Percentiles rank a stretch among this genome's conserved stretches.
phyloP scores from a whole-genome alignment of 2,329 filamentous ascomycete species.

The Beauveria sp. region DNA sequence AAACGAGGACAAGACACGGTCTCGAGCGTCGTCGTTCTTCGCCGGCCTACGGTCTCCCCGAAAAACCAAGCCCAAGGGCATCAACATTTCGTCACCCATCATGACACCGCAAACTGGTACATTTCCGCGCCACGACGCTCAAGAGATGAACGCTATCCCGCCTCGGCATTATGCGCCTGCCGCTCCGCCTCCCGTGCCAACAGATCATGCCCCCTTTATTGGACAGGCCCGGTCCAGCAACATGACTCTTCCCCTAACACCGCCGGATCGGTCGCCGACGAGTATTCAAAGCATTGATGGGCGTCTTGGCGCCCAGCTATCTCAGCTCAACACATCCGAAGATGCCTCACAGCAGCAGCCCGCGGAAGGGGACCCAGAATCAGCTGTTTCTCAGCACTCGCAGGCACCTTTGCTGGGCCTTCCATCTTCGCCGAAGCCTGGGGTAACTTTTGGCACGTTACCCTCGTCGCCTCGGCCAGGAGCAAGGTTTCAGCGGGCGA shows the following conservation, averaged over 20 bases:
- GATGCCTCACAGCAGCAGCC: constrained; percentile 29
- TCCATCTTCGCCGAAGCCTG: constrained; percentile 34
- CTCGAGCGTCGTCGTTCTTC: constrained; percentile 51
- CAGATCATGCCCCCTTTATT: constrained; percentile 33
- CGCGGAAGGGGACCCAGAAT: constrained; percentile 41
- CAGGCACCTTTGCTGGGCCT: constrained; percentile 45
- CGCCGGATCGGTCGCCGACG: constrained; percentile 32
- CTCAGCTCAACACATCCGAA: constrained; percentile 26
- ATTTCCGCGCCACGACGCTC: constrained; percentile 46
- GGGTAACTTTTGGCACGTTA: constrained; percentile 28
- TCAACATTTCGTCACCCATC: constrained; percentile 58
- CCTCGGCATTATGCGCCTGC: constrained; percentile 52
- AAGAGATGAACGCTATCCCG: constrained; percentile 51
- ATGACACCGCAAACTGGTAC: constrained; percentile 55
- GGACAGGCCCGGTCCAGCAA: constrained; percentile 18
- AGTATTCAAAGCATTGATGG: constrained; percentile 46
- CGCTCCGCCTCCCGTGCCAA: constrained; percentile 49
- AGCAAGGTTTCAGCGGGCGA: constrained; percentile 40
- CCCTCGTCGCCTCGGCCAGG: constrained; percentile 45
- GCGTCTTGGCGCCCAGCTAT: constrained; percentile 38
- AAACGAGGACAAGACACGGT: constrained; percentile 43
- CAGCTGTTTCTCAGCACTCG: constrained; percentile 44
- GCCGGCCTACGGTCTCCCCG: constrained; percentile 55
- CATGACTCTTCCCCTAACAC: constrained; percentile 20
- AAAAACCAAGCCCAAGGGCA: constrained; percentile 42